These are phyloP conservation scores for Hanseniaspora hatyaiensis DNA, from an alignment of 805 yeast genomes.

Conservation along the genomic window DNA sequence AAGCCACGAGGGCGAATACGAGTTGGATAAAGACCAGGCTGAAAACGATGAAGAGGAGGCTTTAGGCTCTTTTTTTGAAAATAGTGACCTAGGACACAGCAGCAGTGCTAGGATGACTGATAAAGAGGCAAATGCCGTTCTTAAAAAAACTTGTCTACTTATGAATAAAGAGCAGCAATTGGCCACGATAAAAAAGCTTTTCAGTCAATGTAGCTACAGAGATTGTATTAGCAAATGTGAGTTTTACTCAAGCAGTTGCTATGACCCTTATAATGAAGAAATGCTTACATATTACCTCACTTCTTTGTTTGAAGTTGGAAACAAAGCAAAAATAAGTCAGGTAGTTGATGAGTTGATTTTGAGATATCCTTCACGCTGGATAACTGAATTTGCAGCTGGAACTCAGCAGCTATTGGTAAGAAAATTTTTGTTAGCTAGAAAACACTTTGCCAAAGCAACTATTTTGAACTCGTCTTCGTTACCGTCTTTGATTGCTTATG, in stretches of 20 bases:
- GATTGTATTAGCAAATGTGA: slow-evolving; percentile 70
- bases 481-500: slow-evolving; percentile 96
- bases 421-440: slow-evolving; percentile 70
- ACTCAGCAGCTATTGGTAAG: slow-evolving; percentile 69
- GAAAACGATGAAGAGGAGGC: slow-evolving; percentile 38
- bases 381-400: slow-evolving; percentile 89
- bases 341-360: slow-evolving; percentile 80
- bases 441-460: slow-evolving; percentile 80
- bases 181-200: slow-evolving; percentile 57
- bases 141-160: slow-evolving; percentile 59
- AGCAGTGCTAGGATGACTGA: background rate
- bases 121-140: slow-evolving; percentile 40
- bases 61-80: background rate
- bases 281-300: slow-evolving; percentile 70
- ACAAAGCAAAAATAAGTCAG: slow-evolving; percentile 65
- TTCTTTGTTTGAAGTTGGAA: slow-evolving; percentile 74
- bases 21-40: no score
- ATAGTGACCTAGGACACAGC: background rate
- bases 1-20: no score
- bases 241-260: slow-evolving; percentile 30
- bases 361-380: slow-evolving; percentile 63
- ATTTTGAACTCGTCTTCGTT: slow-evolving; percentile 79
- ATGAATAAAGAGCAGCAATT: slow-evolving; percentile 59
- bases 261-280: slow-evolving; percentile 61
- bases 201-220: slow-evolving; percentile 65